phyloP scores from a whole-genome alignment of 2,329 filamentous ascomycete species.

The Huntiella abstrusa region DNA sequence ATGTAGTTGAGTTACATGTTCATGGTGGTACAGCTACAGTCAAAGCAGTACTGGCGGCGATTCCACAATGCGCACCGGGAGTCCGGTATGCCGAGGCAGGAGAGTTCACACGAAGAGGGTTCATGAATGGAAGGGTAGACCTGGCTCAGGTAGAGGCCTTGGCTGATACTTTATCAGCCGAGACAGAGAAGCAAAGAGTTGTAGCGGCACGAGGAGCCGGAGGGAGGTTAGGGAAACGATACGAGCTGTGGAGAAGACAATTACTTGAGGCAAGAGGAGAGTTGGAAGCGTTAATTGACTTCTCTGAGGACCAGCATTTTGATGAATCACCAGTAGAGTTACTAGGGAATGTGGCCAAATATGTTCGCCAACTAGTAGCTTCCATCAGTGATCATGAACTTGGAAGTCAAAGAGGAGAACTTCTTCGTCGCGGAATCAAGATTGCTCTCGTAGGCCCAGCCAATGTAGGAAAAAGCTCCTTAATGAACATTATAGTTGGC shows the following conservation, averaged over 20 bases:
- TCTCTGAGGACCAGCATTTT: constrained; percentile 93
- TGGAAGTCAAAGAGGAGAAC: constrained; percentile 65
- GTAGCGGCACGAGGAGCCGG: constrained; percentile 65
- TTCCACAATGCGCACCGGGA: constrained; percentile 32
- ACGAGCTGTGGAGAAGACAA: constrained; percentile 63
- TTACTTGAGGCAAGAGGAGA: constrained; percentile 72
- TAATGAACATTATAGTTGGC: constrained; percentile 79
- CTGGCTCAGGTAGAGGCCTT: constrained; percentile 63
- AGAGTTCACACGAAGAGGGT: constrained; percentile 86
- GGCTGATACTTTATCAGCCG: constrained; percentile 41
- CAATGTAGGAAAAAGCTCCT: constrained; percentile 85
- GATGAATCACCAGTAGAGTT: constrained; percentile 66
- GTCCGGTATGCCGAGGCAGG: constrained; percentile 75
- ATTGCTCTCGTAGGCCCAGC: constrained; percentile 79
- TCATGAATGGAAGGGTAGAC: constrained; percentile 69
- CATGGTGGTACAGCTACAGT: constrained; percentile 83
- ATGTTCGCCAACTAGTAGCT: constrained; percentile 41
- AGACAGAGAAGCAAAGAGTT: constrained; percentile 85
- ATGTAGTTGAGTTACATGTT: constrained; percentile 83
- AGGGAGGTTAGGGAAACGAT: constrained; percentile 49
- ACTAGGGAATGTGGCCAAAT: constrained; percentile 45
- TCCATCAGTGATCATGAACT: constrained; percentile 51
- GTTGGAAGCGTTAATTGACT: constrained; percentile 89
- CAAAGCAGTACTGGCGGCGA: constrained; percentile 63
- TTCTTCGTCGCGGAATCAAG: constrained; percentile 68